Evolutionary conservation across 257 asterid species (phyloP).

Genomic region (Paulownia fortunei): DNA sequence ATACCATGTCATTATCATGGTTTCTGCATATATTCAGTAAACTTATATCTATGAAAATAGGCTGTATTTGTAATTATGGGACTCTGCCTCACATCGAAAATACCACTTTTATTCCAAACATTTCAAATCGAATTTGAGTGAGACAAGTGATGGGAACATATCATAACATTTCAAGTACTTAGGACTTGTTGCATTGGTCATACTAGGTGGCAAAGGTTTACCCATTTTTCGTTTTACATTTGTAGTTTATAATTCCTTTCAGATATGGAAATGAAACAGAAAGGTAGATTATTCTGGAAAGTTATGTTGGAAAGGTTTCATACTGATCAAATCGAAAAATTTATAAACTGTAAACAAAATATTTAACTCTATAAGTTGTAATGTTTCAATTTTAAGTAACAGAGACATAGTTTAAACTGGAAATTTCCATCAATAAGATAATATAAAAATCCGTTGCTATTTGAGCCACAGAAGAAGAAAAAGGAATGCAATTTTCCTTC

Average conservation of each 20-base stretch:
- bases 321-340: neutral
- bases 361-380: neutral
- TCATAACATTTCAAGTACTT: neutral
- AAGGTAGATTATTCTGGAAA: neutral
- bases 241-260: neutral
- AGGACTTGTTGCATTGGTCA: neutral
- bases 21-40: neutral
- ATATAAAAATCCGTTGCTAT: neutral
- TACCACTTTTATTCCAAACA: neutral
- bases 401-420: neutral
- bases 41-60: neutral
- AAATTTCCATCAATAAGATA: neutral
- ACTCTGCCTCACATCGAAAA: neutral
- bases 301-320: neutral
- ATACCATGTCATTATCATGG: neutral
- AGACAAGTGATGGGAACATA: neutral
- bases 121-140: neutral
- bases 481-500: neutral
- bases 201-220: neutral
- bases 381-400: neutral
- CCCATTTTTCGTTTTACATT: neutral
- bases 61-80: neutral
- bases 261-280: neutral
- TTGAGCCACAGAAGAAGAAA: constrained; percentile 6
- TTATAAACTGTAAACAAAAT: neutral